Evolutionary conservation across 1,284 basidiomycete genomes (phyloP).

Genomic region (Sphaerobolus stellatus): DNA sequence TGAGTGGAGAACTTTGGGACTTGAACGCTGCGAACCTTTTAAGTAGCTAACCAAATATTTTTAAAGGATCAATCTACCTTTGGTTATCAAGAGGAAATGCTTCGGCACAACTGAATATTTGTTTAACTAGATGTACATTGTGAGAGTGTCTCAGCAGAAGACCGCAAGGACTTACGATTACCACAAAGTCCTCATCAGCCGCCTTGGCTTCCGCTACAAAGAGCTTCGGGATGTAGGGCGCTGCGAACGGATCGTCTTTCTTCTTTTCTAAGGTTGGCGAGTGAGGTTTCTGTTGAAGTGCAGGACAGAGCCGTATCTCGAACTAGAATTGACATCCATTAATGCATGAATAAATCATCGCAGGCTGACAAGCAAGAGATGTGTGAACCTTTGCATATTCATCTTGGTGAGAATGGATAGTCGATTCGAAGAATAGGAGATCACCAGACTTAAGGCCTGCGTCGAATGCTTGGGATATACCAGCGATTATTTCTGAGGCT

Average conservation of each 20-base stretch:
- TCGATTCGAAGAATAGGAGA: constrained; percentile 75
- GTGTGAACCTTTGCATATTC: constrained; percentile 57
- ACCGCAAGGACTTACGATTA: constrained; percentile 56
- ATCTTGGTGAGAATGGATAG: constrained; percentile 58
- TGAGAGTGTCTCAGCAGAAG: background rate
- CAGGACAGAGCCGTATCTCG: constrained; percentile 78
- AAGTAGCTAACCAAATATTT: background rate
- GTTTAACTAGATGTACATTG: constrained; percentile 57
- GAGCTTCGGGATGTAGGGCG: constrained; percentile 75
- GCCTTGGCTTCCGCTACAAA: constrained; percentile 70
- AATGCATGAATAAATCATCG: background rate
- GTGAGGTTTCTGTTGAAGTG: constrained; percentile 72
- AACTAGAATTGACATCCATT: constrained; percentile 50
- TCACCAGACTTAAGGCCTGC: constrained; percentile 66
- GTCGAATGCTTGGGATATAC: constrained; percentile 58
- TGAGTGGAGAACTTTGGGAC: constrained; percentile 75
- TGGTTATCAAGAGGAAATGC: constrained; percentile 81
- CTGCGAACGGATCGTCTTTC: constrained; percentile 68
- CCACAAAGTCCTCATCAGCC: constrained; percentile 63
- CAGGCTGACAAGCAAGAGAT: background rate
- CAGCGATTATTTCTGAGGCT: constrained; percentile 53
- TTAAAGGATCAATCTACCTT: constrained; percentile 48
- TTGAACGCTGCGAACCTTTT: constrained; percentile 54
- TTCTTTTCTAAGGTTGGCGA: constrained; percentile 37
- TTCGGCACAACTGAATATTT: constrained; percentile 81